These are phyloP conservation scores for Quercus tomentella DNA, from an alignment of 331 rosid genomes.

Conservation along the genomic window DNA sequence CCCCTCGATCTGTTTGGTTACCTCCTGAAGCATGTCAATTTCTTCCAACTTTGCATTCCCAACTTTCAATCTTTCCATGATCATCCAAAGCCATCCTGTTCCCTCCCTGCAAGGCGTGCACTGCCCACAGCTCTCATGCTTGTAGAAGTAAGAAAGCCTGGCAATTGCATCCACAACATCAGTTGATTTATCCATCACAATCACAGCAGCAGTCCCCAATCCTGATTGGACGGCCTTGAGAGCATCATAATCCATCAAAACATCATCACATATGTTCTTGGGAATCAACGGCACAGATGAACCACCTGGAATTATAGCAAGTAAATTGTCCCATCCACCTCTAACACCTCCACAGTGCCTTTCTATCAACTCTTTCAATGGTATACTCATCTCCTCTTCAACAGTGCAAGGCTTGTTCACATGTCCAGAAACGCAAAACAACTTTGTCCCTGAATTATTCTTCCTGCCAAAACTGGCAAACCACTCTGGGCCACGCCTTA, in stretches of 20 bases:
- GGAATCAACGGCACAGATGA: conserved; percentile 98
- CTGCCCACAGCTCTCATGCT: conserved; percentile 99
- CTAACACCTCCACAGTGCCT: conserved; percentile 99
- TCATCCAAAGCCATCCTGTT: conserved; percentile 98
- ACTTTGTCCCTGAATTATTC: conserved; percentile 93
- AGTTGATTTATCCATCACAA: conserved; percentile 98
- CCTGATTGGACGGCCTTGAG: conserved; percentile 87
- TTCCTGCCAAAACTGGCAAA: conserved; percentile 98
- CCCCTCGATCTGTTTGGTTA: conserved; percentile 98
- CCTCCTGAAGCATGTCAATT: conserved; percentile 98
- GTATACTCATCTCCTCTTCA: conserved; percentile 98
- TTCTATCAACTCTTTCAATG: conserved; percentile 92
- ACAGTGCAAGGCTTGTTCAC: conserved; percentile 99
- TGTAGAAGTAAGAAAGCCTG: conserved; percentile 97
- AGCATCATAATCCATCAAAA: conserved; percentile 98
- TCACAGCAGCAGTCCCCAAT: conserved; percentile 98
- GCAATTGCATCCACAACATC: conserved; percentile 99
- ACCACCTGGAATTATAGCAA: conserved; percentile 97
- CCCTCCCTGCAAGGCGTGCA: conserved; percentile 99
- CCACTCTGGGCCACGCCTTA: conserved; percentile 99
- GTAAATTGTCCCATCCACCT: conserved; percentile 99
- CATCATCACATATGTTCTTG: conserved; percentile 85
- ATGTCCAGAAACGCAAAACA: conserved; percentile 91
- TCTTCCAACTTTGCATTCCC: conserved; percentile 98
- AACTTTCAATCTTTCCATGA: conserved; percentile 97